Evolutionary conservation across 164 flowering plant species (phyloP).

Genomic region (Cinnamomum chago): DNA sequence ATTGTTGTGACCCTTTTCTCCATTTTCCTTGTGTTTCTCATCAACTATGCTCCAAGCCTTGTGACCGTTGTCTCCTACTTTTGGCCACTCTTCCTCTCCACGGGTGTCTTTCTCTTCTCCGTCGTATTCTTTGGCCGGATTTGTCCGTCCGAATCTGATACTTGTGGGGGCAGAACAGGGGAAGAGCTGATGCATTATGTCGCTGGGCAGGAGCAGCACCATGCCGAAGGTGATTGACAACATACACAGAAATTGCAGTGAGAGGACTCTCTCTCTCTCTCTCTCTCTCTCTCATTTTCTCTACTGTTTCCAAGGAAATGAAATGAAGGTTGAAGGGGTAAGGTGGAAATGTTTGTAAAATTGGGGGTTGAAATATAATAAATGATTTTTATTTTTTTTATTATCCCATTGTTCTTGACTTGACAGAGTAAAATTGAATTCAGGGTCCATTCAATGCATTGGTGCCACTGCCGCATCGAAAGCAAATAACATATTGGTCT

Average conservation of each 20-base stretch:
- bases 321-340: background rate
- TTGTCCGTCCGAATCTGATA: conserved; percentile 31
- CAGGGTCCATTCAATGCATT: too few relatives aligned
- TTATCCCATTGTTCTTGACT: background rate
- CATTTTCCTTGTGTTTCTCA: conserved; percentile 6
- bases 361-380: background rate
- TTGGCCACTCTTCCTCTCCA: conserved; percentile 83
- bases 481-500: too few relatives aligned
- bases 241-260: background rate
- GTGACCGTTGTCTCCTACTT: conserved; percentile 57
- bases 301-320: background rate
- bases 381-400: background rate
- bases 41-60: conserved; percentile 51
- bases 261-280: background rate
- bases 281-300: background rate
- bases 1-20: conserved; percentile 12
- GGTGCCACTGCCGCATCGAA: too few relatives aligned
- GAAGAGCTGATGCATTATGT: conserved; percentile 65
- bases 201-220: conserved; percentile 28
- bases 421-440: too few relatives aligned
- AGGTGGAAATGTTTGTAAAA: background rate
- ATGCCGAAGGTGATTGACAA: background rate
- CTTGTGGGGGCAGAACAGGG: conserved; percentile 41
- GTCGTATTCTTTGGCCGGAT: conserved; percentile 47
- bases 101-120: conserved; percentile 47